Base-by-base conservation (phyloP, 352 stramenopile species). In the Globisporangium camurandrum region DNA sequence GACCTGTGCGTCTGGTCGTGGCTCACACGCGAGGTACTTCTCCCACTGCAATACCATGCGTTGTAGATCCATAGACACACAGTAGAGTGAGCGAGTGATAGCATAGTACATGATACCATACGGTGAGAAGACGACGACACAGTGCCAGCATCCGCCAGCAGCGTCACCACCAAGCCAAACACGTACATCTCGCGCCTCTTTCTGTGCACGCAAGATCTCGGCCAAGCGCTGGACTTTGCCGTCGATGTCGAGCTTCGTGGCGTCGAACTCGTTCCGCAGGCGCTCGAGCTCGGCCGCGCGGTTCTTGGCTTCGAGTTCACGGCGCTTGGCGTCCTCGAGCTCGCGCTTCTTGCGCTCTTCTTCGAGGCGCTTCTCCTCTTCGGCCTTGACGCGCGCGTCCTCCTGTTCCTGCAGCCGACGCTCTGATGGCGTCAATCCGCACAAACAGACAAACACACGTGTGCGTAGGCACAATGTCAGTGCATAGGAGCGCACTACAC, bases 11-110 rank as follows among this genome's bases (percentile, higher is more conserved):
- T 89, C 77, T 0, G 74, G 78, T 14, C 74, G 77, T 12, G 71
- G 64, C 24, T 92, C 75, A 14, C 77, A 92, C 34, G 75, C 69
- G 16, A 92, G 39, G 33, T 88, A 89, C 38, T 83, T 86, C 41
- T 86, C 64, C 77, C 77, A 92, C 64, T 82, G 49, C 3, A 34
- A 34, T 34, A 5, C 30, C 30, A 34, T 2, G 30, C 9, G 30
- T 8, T 34, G 9, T 8, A 7, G 33, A 43, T 40, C 50, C n/a
- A n/a, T 16, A 44, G 6, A 19, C n/a, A 19, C 9, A 9, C 12
- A 30, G 20, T 40, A 8, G 27, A 28, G 6, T 23, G n/a, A n/a
- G n/a, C n/a, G n/a, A n/a, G n/a, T n/a, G n/a, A n/a, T n/a, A n/a
- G 14, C 45, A 54, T 22, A 1, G 26, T 28, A 45, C 33, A 28